Evolutionary conservation across 352 stramenopile genomes (phyloP), one percentile per base, ranked within the genome.

Genomic region (Globisporangium irregulare): DNA sequence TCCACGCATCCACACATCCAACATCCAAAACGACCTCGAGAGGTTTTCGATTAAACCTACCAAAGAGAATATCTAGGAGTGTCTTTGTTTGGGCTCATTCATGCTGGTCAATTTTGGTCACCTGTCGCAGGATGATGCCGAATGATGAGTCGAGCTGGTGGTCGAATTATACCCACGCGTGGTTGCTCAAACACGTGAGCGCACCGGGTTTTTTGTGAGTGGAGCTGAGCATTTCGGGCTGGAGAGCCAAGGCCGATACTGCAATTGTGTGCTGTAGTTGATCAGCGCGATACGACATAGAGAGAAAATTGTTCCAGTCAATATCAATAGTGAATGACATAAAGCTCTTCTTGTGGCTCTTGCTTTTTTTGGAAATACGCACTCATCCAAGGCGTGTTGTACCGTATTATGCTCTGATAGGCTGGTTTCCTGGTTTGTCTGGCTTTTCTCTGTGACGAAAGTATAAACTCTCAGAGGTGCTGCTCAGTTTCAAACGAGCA

Each of bases 1-100:
- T 53, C 59, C 56, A 62, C 56, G n/a, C 20, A 62, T 62, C 56
- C 56, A 24, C 7, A 41, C 27, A 32, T 32, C 29, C 29, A 32
- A 32, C 4, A 32, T 32, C 12, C 32, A 38, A 38, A 38, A 10
- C 0, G 1, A 36, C 24, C 32, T n/a, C 24, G 5, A 15, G 15
- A 59, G 34, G 34, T 14, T 32, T 60, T 64, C 41, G 59, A 64
- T 29, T 64, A 64, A 64, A 43, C 59, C 59, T 54, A 24, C 14
- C 59, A n/a, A 64, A 64, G 20, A 64, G 41, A 36, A 53, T 64
- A 38, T 32, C 29, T 32, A 32, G 29, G 29, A 32, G 4, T 32
- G 4, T 4, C 29, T 32, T 32, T 32, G 29, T 32, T 32, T 32
- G 29, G 29, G 29, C 29, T 32, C 29, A 32, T 32, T 32, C 29